These are phyloP conservation scores for Oryza meyeriana DNA, from an alignment of 176 grass and related monocot species.

Conservation along the genomic window DNA sequence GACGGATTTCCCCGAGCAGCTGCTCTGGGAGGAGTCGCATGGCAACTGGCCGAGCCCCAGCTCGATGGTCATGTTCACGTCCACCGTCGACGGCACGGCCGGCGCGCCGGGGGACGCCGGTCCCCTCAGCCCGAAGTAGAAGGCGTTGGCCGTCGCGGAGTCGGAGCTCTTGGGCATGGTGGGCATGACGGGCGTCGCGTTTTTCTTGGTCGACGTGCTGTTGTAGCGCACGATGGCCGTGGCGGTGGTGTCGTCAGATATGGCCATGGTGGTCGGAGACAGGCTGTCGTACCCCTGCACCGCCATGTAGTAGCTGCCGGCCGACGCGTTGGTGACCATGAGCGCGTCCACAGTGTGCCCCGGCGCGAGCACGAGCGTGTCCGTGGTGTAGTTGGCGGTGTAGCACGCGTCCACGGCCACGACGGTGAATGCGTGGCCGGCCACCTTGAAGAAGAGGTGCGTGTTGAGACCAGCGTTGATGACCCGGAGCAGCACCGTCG, in stretches of 20 bases:
- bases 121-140: constrained; percentile 46
- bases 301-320: constrained; percentile 74
- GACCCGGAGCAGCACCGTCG: constrained; percentile 63
- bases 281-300: constrained; percentile 39
- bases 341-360: constrained; percentile 85
- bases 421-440: constrained; percentile 73
- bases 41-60: constrained; percentile 44
- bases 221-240: constrained; percentile 63
- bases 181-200: constrained; percentile 22
- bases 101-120: constrained; percentile 20
- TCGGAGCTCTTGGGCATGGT: constrained; percentile 49
- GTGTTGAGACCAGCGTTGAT: constrained; percentile 76
- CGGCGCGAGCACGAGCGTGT: constrained; percentile 69
- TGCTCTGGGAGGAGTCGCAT: constrained; percentile 44
- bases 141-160: constrained; percentile 40
- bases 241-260: constrained; percentile 28
- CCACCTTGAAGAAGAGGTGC: constrained; percentile 79
- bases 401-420: constrained; percentile 74
- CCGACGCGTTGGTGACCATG: constrained; percentile 40
- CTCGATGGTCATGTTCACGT: constrained; percentile 60
- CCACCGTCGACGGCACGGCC: constrained; percentile 47
- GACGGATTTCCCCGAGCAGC: constrained; percentile 30
- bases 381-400: constrained; percentile 60
- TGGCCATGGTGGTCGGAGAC: constrained; percentile 4
- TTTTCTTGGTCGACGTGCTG: constrained; percentile 11